Percentiles rank a stretch among this genome's conserved stretches.
These are phyloP conservation scores for Colletotrichum siamense DNA, from an alignment of 2,329 filamentous ascomycete genomes.

Conservation along the genomic window DNA sequence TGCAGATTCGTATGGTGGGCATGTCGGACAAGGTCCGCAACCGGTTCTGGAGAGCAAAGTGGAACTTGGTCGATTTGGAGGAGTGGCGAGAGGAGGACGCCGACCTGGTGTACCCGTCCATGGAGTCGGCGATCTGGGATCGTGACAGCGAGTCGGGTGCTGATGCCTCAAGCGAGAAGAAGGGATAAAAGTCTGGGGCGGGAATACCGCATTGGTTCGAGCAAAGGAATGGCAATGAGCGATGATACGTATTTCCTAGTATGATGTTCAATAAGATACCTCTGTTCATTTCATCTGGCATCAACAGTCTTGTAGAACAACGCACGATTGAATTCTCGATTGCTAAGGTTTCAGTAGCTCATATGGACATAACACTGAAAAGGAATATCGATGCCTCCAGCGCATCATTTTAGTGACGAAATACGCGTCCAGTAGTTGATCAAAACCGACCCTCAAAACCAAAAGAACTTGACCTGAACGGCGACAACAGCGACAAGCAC, in stretches of 20 bases:
- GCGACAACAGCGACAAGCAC: neutral
- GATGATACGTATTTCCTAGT: neutral
- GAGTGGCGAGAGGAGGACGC: slow-evolving; percentile 18
- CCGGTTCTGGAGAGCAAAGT: slow-evolving; percentile 43
- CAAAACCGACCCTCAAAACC: neutral
- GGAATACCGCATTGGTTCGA: neutral
- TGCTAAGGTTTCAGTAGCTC: neutral
- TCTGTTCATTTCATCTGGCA: neutral
- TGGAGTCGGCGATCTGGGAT: slow-evolving; percentile 19
- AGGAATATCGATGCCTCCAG: accelerated
- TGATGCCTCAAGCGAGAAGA: slow-evolving; percentile 3
- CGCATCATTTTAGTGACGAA: neutral
- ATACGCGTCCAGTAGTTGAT: neutral
- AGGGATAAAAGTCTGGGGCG: neutral
- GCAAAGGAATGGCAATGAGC: neutral
- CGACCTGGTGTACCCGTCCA: slow-evolving; percentile 16
- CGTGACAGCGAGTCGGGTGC: slow-evolving; percentile 8
- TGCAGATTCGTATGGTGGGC: slow-evolving; percentile 55
- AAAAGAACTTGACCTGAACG: neutral
- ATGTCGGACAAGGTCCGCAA: slow-evolving; percentile 48
- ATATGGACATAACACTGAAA: neutral
- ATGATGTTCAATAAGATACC: neutral
- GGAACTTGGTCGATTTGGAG: slow-evolving; percentile 28
- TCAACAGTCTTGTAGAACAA: accelerated
- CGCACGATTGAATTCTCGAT: neutral